Base-by-base conservation (phyloP, 2,329 filamentous ascomycete species). In the Lizonia empirigonia region DNA sequence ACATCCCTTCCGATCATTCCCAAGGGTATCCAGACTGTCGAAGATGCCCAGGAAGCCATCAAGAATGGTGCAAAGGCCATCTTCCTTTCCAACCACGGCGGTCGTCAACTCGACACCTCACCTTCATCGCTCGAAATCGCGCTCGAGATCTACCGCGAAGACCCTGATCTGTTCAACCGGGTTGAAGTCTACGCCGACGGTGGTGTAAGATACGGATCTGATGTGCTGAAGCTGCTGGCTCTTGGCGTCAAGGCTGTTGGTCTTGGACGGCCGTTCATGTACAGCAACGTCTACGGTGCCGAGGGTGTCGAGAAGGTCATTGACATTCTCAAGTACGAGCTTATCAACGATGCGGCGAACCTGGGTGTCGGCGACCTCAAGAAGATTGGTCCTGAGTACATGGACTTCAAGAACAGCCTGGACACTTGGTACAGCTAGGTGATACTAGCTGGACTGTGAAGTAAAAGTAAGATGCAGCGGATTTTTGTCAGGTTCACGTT, bases 81-180 rank as follows among this genome's bases (percentile, higher is more conserved):
- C 44, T 74, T 71, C 58, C 62, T 77, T 35, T 74, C 71, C 38
- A 77, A 77, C 62, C 74, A 76, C 57, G 74, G 74, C 16, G 74
- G 74, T 9, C 67, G 74, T 37, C 69, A 72, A 38, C 63, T 74
- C 42, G 74, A 76, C 70, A 38, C 78, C n/a, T 78, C 80, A 2
- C 86, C 87, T 0, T 87, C 82, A 0, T 84, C 87, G 1, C 85
- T 88, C 9, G 89, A 94, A 63, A 84, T 93, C 41, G 88, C 88
- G 4, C 82, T 90, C 7, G 89, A 91, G 55, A 86, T 91, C 44
- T 87, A 89, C 70, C 85, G 83, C n/a, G 50, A 69, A 12, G 71
- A 64, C 13, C 74, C 74, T 0, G 67, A 72, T 13, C 66, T 77
- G 15, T 75, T 76, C 57, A 58, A 67, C 38, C 55, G 74, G 45